Percentiles rank a stretch among this genome's conserved stretches.
phyloP scores from a whole-genome alignment of 495 filamentous ascomycete genomes.

The Mycothermus thermophilus region DNA sequence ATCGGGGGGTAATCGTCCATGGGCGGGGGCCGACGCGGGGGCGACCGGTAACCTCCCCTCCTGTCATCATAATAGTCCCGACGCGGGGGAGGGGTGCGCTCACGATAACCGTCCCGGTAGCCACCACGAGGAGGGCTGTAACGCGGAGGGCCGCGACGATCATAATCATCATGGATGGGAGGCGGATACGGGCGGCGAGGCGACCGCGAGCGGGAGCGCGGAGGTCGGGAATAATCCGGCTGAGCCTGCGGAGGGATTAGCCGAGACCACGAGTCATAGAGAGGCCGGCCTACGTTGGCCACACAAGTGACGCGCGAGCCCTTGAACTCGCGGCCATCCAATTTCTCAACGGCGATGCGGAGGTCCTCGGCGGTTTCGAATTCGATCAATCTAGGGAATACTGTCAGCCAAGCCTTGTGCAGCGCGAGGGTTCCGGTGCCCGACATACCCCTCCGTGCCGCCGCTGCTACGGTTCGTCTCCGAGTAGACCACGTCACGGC shows the following conservation, averaged over 20 bases:
- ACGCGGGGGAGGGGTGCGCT: conserved; percentile 52
- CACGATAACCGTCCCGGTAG: conserved; percentile 63
- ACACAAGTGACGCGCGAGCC: conserved; percentile 67
- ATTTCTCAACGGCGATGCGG: conserved; percentile 79
- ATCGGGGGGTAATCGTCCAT: conserved; percentile 63
- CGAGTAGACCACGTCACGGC: conserved; percentile 94
- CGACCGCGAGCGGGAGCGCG: conserved; percentile 62
- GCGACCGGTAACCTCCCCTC: conserved; percentile 56
- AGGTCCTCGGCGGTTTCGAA: conserved; percentile 88
- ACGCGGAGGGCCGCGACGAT: conserved; percentile 63
- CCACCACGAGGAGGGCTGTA: conserved; percentile 59
- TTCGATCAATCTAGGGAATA: conserved; percentile 41
- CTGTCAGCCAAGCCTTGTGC: conserved; percentile 11
- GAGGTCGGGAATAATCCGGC: conserved; percentile 50
- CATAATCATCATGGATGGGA: conserved; percentile 51
- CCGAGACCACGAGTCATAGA: neutral
- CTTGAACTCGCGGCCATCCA: conserved; percentile 86
- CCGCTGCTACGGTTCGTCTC: conserved; percentile 87
- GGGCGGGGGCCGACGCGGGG: conserved; percentile 56
- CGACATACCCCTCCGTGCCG: conserved; percentile 78
- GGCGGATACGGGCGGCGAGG: conserved; percentile 45
- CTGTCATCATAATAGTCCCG: conserved; percentile 78
- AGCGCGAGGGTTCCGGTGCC: neutral
- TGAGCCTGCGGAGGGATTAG: conserved; percentile 25
- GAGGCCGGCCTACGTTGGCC: conserved; percentile 55